phyloP scores from a whole-genome alignment of 2,329 filamentous ascomycete species.

The Ophiostoma perfectum region DNA sequence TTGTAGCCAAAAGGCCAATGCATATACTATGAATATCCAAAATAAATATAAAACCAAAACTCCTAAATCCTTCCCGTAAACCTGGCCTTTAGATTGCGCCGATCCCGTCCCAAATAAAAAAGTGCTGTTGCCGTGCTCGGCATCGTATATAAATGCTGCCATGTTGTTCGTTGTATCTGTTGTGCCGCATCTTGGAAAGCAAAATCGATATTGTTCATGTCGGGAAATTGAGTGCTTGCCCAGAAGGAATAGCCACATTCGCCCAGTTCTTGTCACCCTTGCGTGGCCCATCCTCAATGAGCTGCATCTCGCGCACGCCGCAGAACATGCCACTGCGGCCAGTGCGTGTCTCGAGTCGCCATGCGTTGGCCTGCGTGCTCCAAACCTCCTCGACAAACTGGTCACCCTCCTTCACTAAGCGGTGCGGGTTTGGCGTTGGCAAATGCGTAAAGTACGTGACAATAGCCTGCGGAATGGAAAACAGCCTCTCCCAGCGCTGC shows the following conservation, averaged over 20 bases:
- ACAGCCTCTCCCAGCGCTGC: slow-evolving; percentile 59
- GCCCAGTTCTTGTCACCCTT: slow-evolving; percentile 35
- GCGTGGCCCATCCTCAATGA: slow-evolving; percentile 32
- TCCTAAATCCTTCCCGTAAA: no score
- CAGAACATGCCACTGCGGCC: slow-evolving; percentile 52
- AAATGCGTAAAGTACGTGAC: slow-evolving; percentile 48
- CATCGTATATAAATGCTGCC: background rate
- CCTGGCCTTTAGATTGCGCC: no score
- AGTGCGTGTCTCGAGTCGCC: slow-evolving; percentile 40
- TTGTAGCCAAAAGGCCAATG: no score
- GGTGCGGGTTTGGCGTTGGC: slow-evolving; percentile 53
- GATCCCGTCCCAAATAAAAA: no score
- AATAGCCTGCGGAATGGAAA: slow-evolving; percentile 21
- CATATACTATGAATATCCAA: no score
- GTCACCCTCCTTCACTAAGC: slow-evolving; percentile 54
- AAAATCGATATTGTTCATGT: background rate
- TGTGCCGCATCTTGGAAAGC: background rate
- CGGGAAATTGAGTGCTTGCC: slow-evolving; percentile 34
- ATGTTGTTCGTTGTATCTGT: no score
- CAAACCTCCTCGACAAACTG: slow-evolving; percentile 48
- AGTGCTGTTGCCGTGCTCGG: background rate
- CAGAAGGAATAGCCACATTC: slow-evolving; percentile 34
- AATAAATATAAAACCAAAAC: no score
- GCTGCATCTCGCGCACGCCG: slow-evolving; percentile 47
- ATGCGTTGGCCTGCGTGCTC: slow-evolving; percentile 34